Evolutionary conservation across 192 early-diverging fungal species (phyloP).

Genomic region (Mycoemilia scoparia): DNA sequence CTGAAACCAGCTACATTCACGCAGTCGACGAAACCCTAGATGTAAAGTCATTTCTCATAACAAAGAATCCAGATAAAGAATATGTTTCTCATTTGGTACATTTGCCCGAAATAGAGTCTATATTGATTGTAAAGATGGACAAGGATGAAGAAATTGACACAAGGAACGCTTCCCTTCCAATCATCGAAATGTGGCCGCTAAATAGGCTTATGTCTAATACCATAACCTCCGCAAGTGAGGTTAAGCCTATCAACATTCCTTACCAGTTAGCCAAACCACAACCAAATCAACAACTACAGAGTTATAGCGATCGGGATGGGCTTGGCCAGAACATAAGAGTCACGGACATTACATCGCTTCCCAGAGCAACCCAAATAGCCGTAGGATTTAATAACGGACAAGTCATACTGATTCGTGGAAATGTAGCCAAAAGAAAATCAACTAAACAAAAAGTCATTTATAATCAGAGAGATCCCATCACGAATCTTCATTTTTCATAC

Average conservation of each 20-base stretch:
- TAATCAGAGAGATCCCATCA: constrained; percentile 68
- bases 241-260: constrained; percentile 15
- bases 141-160: constrained; percentile 21
- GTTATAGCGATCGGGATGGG: no score
- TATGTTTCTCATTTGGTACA: constrained; percentile 70
- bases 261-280: constrained; percentile 14
- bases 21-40: constrained; percentile 45
- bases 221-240: no score
- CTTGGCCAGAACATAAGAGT: no score
- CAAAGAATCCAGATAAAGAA: constrained; percentile 33
- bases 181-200: constrained; percentile 24
- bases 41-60: constrained; percentile 37
- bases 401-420: constrained; percentile 65
- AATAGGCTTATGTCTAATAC: constrained; percentile 16
- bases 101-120: constrained; percentile 54
- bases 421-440: constrained; percentile 55
- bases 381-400: constrained; percentile 85
- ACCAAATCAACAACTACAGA: constrained; percentile 25
- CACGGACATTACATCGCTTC: constrained; percentile 22
- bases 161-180: constrained; percentile 6
- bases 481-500: constrained; percentile 34
- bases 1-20: constrained; percentile 29
- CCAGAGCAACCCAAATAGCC: constrained; percentile 70
- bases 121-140: constrained; percentile 63
- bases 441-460: constrained; percentile 67